phyloP scores from a whole-genome alignment of 257 asterid genomes.

The Fraxinus anomala region DNA sequence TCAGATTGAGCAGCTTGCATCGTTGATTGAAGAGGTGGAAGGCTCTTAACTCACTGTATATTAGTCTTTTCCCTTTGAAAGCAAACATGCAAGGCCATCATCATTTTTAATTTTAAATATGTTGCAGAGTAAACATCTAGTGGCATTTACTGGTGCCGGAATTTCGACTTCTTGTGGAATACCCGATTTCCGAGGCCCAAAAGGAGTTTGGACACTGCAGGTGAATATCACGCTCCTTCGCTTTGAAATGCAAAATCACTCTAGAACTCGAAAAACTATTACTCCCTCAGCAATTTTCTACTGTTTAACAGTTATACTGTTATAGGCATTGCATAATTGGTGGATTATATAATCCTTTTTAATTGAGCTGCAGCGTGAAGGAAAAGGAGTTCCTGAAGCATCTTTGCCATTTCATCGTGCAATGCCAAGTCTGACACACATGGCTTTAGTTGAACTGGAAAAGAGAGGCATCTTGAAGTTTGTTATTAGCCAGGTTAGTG shows the following conservation, averaged over 20 bases:
- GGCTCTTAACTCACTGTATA: neutral
- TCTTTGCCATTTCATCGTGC: constrained; percentile 96
- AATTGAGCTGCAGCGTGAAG: constrained; percentile 67
- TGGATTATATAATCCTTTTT: neutral
- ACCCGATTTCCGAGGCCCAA: constrained; percentile 99
- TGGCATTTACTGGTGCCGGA: constrained; percentile 98
- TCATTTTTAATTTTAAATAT: constrained; percentile 25
- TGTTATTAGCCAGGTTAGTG: constrained; percentile 83
- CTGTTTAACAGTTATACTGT: neutral
- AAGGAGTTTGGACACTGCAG: constrained; percentile 99
- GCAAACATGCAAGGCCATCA: neutral
- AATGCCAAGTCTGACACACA: constrained; percentile 83
- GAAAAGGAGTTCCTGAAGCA: constrained; percentile 90
- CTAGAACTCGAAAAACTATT: constrained; percentile 5
- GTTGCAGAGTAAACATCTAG: constrained; percentile 92
- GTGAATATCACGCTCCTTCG: constrained; percentile 32
- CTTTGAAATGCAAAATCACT: constrained; percentile 9
- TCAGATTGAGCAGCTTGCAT: neutral
- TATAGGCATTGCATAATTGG: neutral
- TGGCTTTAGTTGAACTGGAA: constrained; percentile 94
- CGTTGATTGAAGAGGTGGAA: neutral
- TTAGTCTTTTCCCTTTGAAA: constrained; percentile 7
- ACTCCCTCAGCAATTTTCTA: neutral
- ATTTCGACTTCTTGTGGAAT: constrained; percentile 97
- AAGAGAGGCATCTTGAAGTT: constrained; percentile 86